Conservation (phyloP, 2,329 filamentous ascomycete genomes). For the Malbranchea cinnamomea region DNA sequence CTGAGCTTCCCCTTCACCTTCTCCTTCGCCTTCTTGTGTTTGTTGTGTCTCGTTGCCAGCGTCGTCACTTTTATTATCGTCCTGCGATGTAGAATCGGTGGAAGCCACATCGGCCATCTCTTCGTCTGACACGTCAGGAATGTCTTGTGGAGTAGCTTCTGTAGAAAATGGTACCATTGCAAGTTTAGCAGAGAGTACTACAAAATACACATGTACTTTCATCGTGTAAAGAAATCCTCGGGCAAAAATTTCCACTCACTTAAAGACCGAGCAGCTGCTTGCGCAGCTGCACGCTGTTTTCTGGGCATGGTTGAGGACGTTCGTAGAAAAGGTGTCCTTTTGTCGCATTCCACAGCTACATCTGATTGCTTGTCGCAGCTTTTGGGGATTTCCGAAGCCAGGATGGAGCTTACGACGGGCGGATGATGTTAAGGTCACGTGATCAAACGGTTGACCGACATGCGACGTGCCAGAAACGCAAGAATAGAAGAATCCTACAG, state of each 20-base stretch:
- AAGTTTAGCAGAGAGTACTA: conserved; percentile 2
- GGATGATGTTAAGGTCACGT: no score
- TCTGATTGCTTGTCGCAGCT: no score
- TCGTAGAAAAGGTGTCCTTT: not conserved
- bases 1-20: conserved; percentile 15
- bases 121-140: conserved; percentile 31
- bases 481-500: no score
- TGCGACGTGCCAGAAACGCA: no score
- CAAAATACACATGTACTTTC: no score
- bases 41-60: conserved; percentile 10
- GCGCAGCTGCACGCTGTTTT: conserved; percentile 31
- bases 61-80: conserved; percentile 21
- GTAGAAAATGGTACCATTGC: conserved; percentile 1
- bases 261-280: conserved; percentile 32
- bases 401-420: no score
- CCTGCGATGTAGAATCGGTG: conserved; percentile 18
- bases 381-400: no score
- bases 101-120: conserved; percentile 27
- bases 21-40: conserved; percentile 7
- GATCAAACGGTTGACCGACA: no score
- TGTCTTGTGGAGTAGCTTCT: conserved; percentile 28
- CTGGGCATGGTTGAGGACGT: conserved; percentile 23
- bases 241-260: conserved; percentile 18
- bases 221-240: not conserved
- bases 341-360: no score